Base-by-base conservation (phyloP, 768 basidiomycete species). In the Pholiota molesta region DNA sequence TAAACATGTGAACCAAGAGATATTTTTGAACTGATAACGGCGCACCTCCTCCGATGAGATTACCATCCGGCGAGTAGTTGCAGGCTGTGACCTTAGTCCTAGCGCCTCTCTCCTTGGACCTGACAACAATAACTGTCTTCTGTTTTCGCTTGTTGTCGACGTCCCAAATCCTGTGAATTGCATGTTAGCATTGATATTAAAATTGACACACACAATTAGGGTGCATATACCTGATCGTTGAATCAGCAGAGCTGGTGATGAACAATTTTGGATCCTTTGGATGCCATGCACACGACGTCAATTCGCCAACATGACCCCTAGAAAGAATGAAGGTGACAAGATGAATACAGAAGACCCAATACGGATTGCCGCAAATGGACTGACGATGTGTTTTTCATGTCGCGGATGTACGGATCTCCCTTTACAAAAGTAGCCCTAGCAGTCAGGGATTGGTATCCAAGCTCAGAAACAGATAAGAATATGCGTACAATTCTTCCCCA, bases 331-430 rank as follows among this genome's bases (percentile, higher is more conserved):
- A 37, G 42, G 31, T 19, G 63, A 45, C 52, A 28, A 60, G 55
- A 62, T 52, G 59, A 53, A 28, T 13, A 29, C n/a, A 44, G 19
- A 19, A 19, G 13, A 17, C 26, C 56, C 44, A 45, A 51, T 14
- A 35, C 11, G 19, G 35, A 57, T 17, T 54, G 23, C 47, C 31
- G 52, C 52, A 66, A 63, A 9, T 29, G 61, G 21, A 79, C 95
- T 66, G 69, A 97, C 97, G 90, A 84, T n/a, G 97, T 99, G 72
- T 99, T 90, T 75, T 94, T 94, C 93, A 99, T 96, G 77, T 99
- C 97, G 59, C 97, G 90, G 67, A 99, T 92, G 74, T 99, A 99
- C 62, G 92, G 94, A 77, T 99, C 97, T 35, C 97, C 97, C 78
- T 99, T 99, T 71, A 94, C 81, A 73, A 84, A 90, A 61, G 88